A percentile compares a stretch with the other conserved stretches of the same genome.
These are phyloP conservation scores for Cordyceps javanica DNA, from an alignment of 2,329 filamentous ascomycete genomes.

Conservation along the genomic window DNA sequence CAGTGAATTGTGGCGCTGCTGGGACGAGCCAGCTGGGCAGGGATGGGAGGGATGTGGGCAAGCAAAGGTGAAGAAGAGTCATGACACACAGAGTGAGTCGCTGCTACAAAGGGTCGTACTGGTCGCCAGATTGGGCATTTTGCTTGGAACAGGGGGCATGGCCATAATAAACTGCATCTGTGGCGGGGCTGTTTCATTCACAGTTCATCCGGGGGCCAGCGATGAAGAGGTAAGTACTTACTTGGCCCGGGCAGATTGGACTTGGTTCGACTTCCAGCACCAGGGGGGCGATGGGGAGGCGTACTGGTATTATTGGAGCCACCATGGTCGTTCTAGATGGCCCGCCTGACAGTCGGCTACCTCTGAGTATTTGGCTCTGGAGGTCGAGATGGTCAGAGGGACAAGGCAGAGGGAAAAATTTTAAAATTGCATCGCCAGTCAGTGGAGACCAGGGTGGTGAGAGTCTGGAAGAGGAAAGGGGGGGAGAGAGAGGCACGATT, in stretches of 20 bases:
- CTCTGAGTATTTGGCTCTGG: too few species aligned
- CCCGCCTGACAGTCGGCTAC: too few species aligned
- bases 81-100: background rate
- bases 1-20: slow-evolving; percentile 2
- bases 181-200: background rate
- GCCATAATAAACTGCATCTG: background rate
- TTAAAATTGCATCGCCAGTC: slow-evolving; percentile 3
- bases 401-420: too few species aligned
- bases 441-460: background rate
- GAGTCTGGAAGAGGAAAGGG: background rate
- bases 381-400: too few species aligned
- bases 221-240: too few species aligned
- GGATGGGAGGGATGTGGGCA: too few species aligned
- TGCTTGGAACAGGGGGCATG: background rate
- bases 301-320: too few species aligned
- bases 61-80: background rate
- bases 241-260: too few species aligned
- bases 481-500: too few species aligned
- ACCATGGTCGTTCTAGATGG: too few species aligned
- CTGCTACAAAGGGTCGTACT: background rate
- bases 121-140: background rate
- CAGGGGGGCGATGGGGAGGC: too few species aligned
- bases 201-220: background rate
- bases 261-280: too few species aligned
- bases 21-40: slow-evolving; percentile 6